Evolutionary conservation across 1,284 basidiomycete genomes (phyloP).

Genomic region (Fomes fomentarius): DNA sequence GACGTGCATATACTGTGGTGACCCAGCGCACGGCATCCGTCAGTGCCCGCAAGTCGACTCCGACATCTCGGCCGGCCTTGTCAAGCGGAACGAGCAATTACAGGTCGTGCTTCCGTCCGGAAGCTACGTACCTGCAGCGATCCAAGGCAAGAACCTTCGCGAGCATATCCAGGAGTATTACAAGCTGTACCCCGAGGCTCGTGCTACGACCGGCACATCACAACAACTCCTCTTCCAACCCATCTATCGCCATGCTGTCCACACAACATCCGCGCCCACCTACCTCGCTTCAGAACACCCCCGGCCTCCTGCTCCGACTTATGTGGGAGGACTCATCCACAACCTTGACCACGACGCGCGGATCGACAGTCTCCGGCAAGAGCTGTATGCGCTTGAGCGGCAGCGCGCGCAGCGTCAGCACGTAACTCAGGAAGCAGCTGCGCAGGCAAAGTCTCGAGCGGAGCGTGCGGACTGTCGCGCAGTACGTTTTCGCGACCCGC

Average conservation of each 20-base stretch:
- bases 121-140: background rate
- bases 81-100: background rate
- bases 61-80: slow-evolving; percentile 5
- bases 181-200: background rate
- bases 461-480: too few species aligned
- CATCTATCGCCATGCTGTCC: background rate
- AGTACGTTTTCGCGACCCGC: background rate
- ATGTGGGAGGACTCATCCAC: too few species aligned
- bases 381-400: too few species aligned
- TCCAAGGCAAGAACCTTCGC: background rate
- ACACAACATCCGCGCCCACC: background rate
- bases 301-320: too few species aligned
- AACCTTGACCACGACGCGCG: too few species aligned
- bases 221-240: background rate
- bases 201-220: background rate
- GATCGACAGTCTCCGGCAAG: too few species aligned
- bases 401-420: too few species aligned
- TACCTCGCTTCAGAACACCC: too few species aligned
- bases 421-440: too few species aligned
- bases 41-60: slow-evolving; percentile 5
- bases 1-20: too few species aligned
- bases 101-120: slow-evolving; percentile 13
- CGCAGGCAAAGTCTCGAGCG: too few species aligned
- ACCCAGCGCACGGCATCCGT: slow-evolving; percentile 1
- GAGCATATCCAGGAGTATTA: slow-evolving; percentile 10